These are phyloP conservation scores for Cytospora chrysosperma DNA, from an alignment of 2,329 filamentous ascomycete species.

Conservation along the genomic window DNA sequence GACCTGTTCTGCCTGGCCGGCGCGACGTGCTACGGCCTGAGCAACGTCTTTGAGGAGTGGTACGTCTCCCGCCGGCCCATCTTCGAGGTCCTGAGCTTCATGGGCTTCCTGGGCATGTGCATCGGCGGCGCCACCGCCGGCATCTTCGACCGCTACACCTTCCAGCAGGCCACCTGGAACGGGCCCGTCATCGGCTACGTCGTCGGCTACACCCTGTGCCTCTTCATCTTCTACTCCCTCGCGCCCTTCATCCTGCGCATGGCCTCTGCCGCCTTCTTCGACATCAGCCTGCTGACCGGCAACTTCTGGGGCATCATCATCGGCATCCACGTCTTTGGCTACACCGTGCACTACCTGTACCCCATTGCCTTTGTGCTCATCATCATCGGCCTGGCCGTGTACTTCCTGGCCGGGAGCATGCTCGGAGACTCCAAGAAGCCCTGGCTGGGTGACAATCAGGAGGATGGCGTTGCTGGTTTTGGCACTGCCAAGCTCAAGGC, in stretches of 20 bases:
- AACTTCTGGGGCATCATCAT: constrained; percentile 98
- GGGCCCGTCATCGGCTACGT: constrained; percentile 74
- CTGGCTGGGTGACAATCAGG: constrained; percentile 88
- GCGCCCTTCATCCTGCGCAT: constrained; percentile 88
- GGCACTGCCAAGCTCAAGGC: constrained; percentile 83
- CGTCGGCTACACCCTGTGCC: constrained; percentile 81
- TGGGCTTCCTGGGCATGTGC: constrained; percentile 82
- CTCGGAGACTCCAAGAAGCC: constrained; percentile 91
- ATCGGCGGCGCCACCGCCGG: constrained; percentile 90
- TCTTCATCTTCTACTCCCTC: constrained; percentile 82
- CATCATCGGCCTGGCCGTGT: constrained; percentile 78
- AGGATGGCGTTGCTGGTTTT: constrained; percentile 73
- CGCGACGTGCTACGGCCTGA: constrained; percentile 86
- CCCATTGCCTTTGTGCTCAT: constrained; percentile 94
- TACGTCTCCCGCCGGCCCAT: constrained; percentile 82
- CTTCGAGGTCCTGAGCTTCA: constrained; percentile 90
- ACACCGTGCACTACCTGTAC: constrained; percentile 83
- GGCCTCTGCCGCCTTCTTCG: constrained; percentile 90
- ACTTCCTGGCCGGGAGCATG: constrained; percentile 80
- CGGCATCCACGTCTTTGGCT: constrained; percentile 80
- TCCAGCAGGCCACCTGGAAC: constrained; percentile 65
- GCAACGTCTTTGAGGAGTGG: constrained; percentile 93
- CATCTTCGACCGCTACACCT: constrained; percentile 83
- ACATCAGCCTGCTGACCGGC: constrained; percentile 88
- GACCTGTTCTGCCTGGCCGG: constrained; percentile 89